phyloP scores from a whole-genome alignment of 192 early-diverging fungal species.

The Coemansia sp. region DNA sequence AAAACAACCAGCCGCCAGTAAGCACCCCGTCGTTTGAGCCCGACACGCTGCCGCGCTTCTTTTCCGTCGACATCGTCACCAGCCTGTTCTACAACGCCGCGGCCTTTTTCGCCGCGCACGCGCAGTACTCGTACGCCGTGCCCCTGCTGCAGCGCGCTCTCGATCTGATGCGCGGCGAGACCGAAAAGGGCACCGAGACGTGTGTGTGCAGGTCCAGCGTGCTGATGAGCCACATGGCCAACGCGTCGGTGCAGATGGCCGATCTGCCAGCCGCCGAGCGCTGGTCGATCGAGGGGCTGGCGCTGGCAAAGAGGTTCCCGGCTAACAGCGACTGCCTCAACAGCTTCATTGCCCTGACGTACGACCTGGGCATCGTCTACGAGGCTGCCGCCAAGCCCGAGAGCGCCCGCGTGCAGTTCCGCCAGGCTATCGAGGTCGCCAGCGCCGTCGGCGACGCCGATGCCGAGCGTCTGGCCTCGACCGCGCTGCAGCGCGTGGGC shows the following conservation, averaged over 20 bases:
- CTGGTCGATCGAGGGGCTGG: constrained; percentile 37
- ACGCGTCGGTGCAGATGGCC: constrained; percentile 22
- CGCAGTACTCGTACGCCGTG: constrained; percentile 28
- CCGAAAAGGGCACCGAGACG: constrained; percentile 22
- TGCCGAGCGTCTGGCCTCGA: constrained; percentile 18
- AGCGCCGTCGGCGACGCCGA: constrained; percentile 15
- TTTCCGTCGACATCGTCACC: constrained; percentile 37
- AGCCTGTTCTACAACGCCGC: constrained; percentile 51
- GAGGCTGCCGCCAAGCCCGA: constrained; percentile 29
- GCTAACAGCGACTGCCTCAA: constrained; percentile 39
- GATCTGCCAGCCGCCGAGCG: constrained; percentile 34
- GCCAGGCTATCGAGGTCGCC: constrained; percentile 35
- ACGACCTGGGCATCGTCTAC: constrained; percentile 42
- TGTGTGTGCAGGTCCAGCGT: constrained; percentile 36
- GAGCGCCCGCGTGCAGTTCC: constrained; percentile 45
- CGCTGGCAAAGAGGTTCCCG: constrained; percentile 37
- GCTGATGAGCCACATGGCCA: constrained; percentile 51
- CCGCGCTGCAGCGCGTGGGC: constrained; percentile 21
- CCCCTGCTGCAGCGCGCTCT: constrained; percentile 48
- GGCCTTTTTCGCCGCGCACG: constrained; percentile 30
- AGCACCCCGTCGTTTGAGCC: constrained; percentile 45
- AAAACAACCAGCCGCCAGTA: constrained; percentile 13
- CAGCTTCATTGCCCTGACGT: constrained; percentile 49
- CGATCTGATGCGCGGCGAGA: constrained; percentile 39
- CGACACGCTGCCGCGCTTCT: constrained; percentile 32